These are phyloP conservation scores for Geranium brycei DNA, from an alignment of 345 rosid genomes.

Conservation along the genomic window DNA sequence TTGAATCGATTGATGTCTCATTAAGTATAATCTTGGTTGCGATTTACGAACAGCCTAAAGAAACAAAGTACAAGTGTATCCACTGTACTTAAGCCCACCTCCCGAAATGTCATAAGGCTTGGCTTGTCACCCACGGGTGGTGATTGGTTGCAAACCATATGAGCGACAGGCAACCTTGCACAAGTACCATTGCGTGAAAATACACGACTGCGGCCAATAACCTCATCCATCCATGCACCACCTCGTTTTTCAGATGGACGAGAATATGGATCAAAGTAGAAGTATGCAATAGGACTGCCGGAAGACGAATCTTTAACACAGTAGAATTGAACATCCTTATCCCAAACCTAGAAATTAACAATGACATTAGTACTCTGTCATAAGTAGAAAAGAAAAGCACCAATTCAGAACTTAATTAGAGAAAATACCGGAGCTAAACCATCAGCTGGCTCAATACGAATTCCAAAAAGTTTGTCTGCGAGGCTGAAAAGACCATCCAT, in stretches of 20 bases:
- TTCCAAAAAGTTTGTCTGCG: slow-evolving; percentile 58
- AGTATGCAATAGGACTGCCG: slow-evolving; percentile 68
- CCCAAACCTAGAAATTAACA: slow-evolving; percentile 61
- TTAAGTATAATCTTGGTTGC: no score
- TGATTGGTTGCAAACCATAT: slow-evolving; percentile 93
- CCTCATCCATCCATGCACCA: slow-evolving; percentile 96
- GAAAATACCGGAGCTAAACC: slow-evolving; percentile 71
- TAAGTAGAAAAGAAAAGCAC: slow-evolving; percentile 3
- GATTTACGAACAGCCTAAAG: not conserved
- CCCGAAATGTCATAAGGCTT: slow-evolving; percentile 85
- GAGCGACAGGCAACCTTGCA: slow-evolving; percentile 65
- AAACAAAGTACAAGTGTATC: not conserved
- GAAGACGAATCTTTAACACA: slow-evolving; percentile 59
- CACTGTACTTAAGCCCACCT: slow-evolving; percentile 32
- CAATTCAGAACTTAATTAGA: not conserved
- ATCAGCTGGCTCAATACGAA: slow-evolving; percentile 69
- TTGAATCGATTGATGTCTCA: no score
- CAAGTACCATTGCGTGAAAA: slow-evolving; percentile 37
- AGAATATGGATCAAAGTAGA: slow-evolving; percentile 92
- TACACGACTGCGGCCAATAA: slow-evolving; percentile 63
- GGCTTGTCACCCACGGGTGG: slow-evolving; percentile 90
- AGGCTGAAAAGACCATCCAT: slow-evolving; percentile 74
- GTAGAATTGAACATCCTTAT: slow-evolving; percentile 68
- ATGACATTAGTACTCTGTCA: slow-evolving; percentile 8
- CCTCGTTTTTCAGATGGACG: slow-evolving; percentile 84